These are phyloP conservation scores for Corylus heterophylla DNA, from an alignment of 306 rosid genomes.

Conservation along the genomic window DNA sequence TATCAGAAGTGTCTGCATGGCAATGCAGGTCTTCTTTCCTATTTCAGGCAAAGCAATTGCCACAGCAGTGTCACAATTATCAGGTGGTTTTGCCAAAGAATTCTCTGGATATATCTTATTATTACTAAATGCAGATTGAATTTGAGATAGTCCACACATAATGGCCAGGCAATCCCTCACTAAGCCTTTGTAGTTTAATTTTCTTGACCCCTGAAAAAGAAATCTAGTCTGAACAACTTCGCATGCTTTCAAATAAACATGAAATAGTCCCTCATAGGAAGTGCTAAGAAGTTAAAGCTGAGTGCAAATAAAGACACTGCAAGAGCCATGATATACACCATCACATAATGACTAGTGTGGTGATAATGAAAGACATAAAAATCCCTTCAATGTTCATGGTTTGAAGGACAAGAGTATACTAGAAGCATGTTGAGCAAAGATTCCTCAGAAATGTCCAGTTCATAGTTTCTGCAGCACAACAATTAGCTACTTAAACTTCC, in stretches of 20 bases:
- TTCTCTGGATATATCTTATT: conserved; percentile 36
- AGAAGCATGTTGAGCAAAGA: conserved; percentile 71
- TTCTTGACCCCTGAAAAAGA: conserved; percentile 73
- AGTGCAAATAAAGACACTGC: neutral
- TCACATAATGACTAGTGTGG: neutral
- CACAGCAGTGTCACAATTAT: conserved; percentile 37
- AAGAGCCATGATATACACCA: conserved; percentile 6
- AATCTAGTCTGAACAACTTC: conserved; percentile 18
- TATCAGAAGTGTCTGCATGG: conserved; percentile 57
- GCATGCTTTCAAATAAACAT: neutral
- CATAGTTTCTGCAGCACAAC: conserved; percentile 57
- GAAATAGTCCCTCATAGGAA: conserved; percentile 10
- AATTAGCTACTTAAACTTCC: conserved; percentile 30
- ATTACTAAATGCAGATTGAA: conserved; percentile 39
- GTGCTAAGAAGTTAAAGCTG: conserved; percentile 6
- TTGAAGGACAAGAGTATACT: conserved; percentile 44
- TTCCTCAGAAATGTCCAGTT: conserved; percentile 74
- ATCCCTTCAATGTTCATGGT: conserved; percentile 22
- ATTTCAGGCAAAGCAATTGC: conserved; percentile 60
- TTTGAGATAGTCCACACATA: conserved; percentile 59
- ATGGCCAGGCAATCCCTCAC: conserved; percentile 63
- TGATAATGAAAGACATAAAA: conserved; percentile 22
- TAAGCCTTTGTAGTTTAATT: conserved; percentile 62
- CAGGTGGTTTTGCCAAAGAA: conserved; percentile 35
- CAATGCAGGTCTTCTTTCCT: conserved; percentile 51